Evolutionary conservation across 805 yeast genomes (phyloP).

Genomic region (Candida palmyrensis): DNA sequence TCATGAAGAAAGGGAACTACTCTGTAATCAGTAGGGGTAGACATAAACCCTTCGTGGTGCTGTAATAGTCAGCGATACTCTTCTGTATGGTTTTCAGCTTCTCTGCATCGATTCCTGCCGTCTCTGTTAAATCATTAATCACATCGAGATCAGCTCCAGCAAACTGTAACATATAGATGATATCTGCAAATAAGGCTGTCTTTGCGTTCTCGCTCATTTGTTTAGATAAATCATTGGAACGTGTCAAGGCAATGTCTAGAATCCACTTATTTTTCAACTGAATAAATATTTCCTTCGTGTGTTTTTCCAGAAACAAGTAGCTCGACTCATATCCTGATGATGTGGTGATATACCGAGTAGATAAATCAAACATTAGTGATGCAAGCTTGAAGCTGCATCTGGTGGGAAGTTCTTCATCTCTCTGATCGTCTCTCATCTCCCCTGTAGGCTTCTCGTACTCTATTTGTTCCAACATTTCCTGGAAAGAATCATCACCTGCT

Average conservation of each 20-base stretch:
- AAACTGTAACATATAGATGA: constrained; percentile 15
- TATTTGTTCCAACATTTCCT: background rate
- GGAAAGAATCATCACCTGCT: background rate
- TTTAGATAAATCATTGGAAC: constrained; percentile 1
- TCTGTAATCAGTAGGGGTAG: constrained; percentile 18
- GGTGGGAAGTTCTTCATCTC: constrained; percentile 2
- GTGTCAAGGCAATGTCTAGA: background rate
- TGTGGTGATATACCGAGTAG: constrained; percentile 4
- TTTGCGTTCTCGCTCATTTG: constrained; percentile 2
- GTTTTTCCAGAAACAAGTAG: constrained; percentile 17
- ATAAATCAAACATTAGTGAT: constrained; percentile 14
- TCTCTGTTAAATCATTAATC: background rate
- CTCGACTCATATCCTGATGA: constrained; percentile 10
- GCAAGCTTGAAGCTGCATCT: constrained; percentile 16
- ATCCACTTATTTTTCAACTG: constrained; percentile 31
- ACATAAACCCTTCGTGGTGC: constrained; percentile 19
- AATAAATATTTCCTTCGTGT: constrained; percentile 13
- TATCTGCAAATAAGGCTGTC: constrained; percentile 15
- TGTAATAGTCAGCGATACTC: constrained; percentile 23
- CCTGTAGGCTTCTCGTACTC: background rate
- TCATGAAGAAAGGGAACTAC: too few relatives aligned
- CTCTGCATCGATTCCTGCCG: constrained; percentile 9
- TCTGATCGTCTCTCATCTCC: constrained; percentile 1
- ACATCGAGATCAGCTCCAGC: background rate
- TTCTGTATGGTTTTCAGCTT: constrained; percentile 14